phyloP scores from a whole-genome alignment of 106 monocot species.

The Dendrobium officinale region DNA sequence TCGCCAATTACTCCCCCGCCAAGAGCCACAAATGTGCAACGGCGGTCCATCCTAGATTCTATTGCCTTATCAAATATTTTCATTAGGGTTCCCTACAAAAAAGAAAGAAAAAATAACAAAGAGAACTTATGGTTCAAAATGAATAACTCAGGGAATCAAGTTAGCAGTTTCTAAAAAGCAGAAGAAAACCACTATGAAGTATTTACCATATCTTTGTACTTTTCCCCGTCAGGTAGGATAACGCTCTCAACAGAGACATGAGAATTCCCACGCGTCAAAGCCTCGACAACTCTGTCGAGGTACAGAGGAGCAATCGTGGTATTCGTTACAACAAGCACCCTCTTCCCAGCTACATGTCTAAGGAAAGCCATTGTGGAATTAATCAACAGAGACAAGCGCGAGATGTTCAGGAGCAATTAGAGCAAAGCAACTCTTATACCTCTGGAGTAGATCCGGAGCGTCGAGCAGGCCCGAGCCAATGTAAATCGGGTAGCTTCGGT shows the following conservation, averaged over 20 bases:
- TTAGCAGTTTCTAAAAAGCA: neutral
- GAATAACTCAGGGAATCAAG: neutral
- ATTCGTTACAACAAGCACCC: constrained; percentile 94
- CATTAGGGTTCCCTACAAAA: constrained; percentile 74
- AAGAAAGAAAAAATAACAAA: neutral
- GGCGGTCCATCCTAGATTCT: constrained; percentile 68
- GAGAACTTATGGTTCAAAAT: neutral
- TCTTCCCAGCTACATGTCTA: constrained; percentile 88
- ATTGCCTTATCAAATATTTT: constrained; percentile 98
- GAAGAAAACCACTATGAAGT: neutral
- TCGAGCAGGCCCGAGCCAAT: constrained; percentile 79
- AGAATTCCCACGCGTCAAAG: constrained; percentile 58
- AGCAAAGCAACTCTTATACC: constrained; percentile 26
- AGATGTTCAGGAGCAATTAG: neutral
- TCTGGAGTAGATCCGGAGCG: constrained; percentile 83
- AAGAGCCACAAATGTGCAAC: constrained; percentile 91
- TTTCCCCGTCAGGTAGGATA: constrained; percentile 90
- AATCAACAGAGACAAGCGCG: neutral
- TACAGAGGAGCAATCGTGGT: constrained; percentile 88
- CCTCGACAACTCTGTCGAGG: constrained; percentile 60
- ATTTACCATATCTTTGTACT: constrained; percentile 92
- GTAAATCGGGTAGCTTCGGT: constrained; percentile 95
- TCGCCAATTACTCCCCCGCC: constrained; percentile 98
- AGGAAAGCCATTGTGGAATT: neutral
- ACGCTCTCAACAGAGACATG: constrained; percentile 79